Percentiles rank a stretch among this genome's conserved stretches.
Evolutionary conservation across 306 rosid species (phyloP).

Genomic region (Echinosophora koreensis): DNA sequence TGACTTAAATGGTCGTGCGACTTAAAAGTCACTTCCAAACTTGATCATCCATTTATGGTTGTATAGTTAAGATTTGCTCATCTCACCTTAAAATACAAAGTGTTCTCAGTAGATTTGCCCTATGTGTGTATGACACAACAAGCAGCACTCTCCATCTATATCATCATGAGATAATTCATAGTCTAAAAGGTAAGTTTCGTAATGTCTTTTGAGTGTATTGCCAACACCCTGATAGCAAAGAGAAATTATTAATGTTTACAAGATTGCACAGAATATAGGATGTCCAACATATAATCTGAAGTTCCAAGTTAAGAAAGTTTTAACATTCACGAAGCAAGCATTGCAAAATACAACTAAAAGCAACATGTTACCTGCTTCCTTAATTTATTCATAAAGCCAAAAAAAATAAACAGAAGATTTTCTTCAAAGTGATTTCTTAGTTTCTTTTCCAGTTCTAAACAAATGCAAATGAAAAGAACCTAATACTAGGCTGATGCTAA

Average conservation of each 20-base stretch:
- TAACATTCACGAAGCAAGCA: conserved; percentile 1
- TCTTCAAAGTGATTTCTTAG: not conserved
- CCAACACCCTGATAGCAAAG: conserved; percentile 87
- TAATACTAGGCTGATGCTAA: conserved; percentile 48
- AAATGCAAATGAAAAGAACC: conserved; percentile 12
- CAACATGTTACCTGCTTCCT: not conserved
- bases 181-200: conserved; percentile 91
- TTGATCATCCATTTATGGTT: too few species aligned
- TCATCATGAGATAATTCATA: conserved; percentile 96
- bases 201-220: conserved; percentile 92
- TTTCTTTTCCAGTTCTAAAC: conserved; percentile 10
- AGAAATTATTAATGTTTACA: conserved; percentile 38
- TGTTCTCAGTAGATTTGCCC: too few species aligned
- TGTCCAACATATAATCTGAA: conserved; percentile 3
- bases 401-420: conserved; percentile 8
- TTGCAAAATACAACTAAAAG: conserved; percentile 9
- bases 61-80: too few species aligned
- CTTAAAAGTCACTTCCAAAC: too few species aligned
- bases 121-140: conserved; percentile 49
- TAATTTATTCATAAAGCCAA: conserved; percentile 24
- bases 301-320: not conserved
- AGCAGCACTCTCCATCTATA: conserved; percentile 97
- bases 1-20: too few species aligned
- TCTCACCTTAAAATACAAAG: too few species aligned
- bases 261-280: conserved; percentile 17